phyloP scores from a whole-genome alignment of 2,329 filamentous ascomycete genomes.

The Exserohilum turcica region DNA sequence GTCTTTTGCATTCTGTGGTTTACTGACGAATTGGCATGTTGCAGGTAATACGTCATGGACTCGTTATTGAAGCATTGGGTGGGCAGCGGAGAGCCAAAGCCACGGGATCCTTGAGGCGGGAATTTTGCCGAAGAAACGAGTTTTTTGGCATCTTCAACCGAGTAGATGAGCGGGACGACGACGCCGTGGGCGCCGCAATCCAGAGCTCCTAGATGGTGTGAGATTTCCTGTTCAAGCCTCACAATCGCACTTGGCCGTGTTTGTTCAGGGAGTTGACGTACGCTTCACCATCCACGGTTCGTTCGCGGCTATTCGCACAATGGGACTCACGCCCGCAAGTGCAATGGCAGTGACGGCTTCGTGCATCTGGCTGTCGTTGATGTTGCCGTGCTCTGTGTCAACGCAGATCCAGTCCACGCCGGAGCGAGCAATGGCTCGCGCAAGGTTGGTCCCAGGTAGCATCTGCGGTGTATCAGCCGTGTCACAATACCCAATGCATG shows the following conservation, averaged over 20 bases:
- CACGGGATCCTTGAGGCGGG: constrained; percentile 59
- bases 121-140: constrained; percentile 62
- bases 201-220: constrained; percentile 52
- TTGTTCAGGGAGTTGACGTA: constrained; percentile 25
- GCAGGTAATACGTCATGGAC: constrained; percentile 55
- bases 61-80: constrained; percentile 54
- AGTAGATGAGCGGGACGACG: constrained; percentile 60
- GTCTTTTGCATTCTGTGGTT: not conserved
- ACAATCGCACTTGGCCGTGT: not conserved
- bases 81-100: constrained; percentile 62
- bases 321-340: constrained; percentile 50
- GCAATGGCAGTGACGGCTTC: constrained; percentile 59
- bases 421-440: constrained; percentile 58
- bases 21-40: constrained; percentile 55
- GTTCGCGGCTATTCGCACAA: constrained; percentile 59
- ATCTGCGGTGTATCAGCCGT: constrained; percentile 9
- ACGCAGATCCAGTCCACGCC: constrained; percentile 62
- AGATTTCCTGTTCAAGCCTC: not conserved
- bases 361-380: constrained; percentile 61
- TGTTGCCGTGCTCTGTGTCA: constrained; percentile 63
- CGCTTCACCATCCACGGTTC: constrained; percentile 68
- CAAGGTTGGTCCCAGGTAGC: constrained; percentile 46
- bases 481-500: not conserved
- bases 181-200: constrained; percentile 66
- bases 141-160: constrained; percentile 57